These are phyloP conservation scores for Oxalis stricta DNA, from an alignment of 441 rosid genomes.

Conservation along the genomic window DNA sequence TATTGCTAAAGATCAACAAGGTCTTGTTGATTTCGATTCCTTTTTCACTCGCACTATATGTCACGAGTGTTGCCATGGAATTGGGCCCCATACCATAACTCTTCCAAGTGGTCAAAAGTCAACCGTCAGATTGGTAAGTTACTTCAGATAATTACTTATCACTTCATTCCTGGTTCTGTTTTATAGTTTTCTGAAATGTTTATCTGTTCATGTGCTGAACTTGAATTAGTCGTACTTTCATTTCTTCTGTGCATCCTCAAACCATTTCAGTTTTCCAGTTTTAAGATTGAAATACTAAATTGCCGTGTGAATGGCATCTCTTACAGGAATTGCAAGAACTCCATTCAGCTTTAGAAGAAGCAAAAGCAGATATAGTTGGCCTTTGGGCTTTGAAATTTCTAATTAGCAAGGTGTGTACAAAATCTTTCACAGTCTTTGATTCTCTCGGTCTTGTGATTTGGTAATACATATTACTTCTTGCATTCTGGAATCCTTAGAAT, in stretches of 20 bases:
- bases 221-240: no score
- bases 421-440: no score
- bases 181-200: not conserved
- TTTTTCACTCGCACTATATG: slow-evolving; percentile 89
- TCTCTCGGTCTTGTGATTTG: no score
- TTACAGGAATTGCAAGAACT: slow-evolving; percentile 89
- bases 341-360: slow-evolving; percentile 88
- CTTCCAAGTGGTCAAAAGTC: slow-evolving; percentile 82
- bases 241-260: no score
- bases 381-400: slow-evolving; percentile 90
- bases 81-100: slow-evolving; percentile 83
- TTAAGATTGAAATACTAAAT: no score
- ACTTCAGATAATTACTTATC: not conserved
- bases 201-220: no score
- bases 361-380: slow-evolving; percentile 95
- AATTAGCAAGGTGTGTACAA: slow-evolving; percentile 43
- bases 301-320: no score
- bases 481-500: no score
- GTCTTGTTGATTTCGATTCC: slow-evolving; percentile 86
- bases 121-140: slow-evolving; percentile 77
- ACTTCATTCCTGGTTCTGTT: slow-evolving; percentile 2
- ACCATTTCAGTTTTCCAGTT: no score
- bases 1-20: slow-evolving; percentile 52
- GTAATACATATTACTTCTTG: no score
- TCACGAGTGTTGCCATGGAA: slow-evolving; percentile 97